phyloP scores from a whole-genome alignment of 164 flowering plant genomes.

The Houttuynia cordata region DNA sequence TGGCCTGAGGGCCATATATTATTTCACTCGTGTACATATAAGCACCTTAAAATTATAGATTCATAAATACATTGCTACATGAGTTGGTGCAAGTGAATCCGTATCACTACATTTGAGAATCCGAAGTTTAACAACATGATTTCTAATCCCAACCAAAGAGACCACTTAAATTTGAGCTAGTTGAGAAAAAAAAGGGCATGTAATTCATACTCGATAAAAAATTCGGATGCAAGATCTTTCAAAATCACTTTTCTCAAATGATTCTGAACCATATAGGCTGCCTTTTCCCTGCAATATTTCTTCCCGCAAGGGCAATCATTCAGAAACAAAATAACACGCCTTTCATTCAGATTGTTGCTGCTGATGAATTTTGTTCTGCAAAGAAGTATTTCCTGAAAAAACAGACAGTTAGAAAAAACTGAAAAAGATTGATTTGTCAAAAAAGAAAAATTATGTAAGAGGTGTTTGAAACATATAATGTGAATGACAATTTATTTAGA shows the following conservation, averaged over 20 bases:
- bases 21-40: too few species aligned
- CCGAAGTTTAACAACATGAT: too few species aligned
- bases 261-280: slow-evolving; percentile 52
- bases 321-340: slow-evolving; percentile 60
- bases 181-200: neutral
- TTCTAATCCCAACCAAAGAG: too few species aligned
- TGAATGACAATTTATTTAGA: neutral
- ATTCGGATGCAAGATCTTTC: slow-evolving; percentile 45
- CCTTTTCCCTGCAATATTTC: slow-evolving; percentile 60
- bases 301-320: slow-evolving; percentile 69
- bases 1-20: too few species aligned
- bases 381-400: slow-evolving; percentile 70
- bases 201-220: slow-evolving; percentile 61
- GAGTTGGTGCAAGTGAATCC: too few species aligned
- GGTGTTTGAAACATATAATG: too few species aligned
- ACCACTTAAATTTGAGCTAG: neutral
- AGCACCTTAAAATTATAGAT: too few species aligned
- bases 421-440: neutral
- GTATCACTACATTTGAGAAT: too few species aligned
- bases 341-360: slow-evolving; percentile 48
- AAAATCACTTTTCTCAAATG: slow-evolving; percentile 48
- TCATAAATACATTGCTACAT: too few species aligned
- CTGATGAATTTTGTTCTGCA: slow-evolving; percentile 44
- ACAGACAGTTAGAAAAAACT: neutral
- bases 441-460: too few species aligned